Percentiles rank a stretch among this genome's conserved stretches.
Evolutionary conservation across 306 rosid species (phyloP).

Genomic region (Trifolium subterraneum): DNA sequence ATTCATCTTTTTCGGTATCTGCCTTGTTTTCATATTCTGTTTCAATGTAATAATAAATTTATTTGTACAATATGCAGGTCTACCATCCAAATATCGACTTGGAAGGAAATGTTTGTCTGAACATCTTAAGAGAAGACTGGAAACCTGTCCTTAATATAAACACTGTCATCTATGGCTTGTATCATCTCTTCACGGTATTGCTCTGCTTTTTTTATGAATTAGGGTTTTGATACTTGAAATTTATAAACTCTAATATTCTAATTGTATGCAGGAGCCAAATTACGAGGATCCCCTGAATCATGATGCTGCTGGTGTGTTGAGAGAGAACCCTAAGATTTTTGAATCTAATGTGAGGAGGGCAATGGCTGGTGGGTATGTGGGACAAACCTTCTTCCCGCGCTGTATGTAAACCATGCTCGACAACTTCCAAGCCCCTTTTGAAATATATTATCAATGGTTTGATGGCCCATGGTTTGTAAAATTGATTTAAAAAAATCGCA

Average conservation of each 20-base stretch:
- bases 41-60: constrained; percentile 13
- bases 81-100: constrained; percentile 97
- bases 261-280: constrained; percentile 76
- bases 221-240: not conserved
- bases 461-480: constrained; percentile 57
- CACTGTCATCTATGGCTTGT: constrained; percentile 83
- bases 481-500: constrained; percentile 45
- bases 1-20: not conserved
- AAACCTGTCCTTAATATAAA: constrained; percentile 93
- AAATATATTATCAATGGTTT: constrained; percentile 45
- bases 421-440: constrained; percentile 40
- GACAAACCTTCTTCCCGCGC: constrained; percentile 76
- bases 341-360: constrained; percentile 91
- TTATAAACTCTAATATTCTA: constrained; percentile 5
- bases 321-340: constrained; percentile 78
- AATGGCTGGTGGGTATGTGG: constrained; percentile 94
- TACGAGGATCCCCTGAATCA: constrained; percentile 94
- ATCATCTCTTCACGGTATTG: constrained; percentile 85
- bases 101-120: constrained; percentile 97
- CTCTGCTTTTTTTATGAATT: not conserved
- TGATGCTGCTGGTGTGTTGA: constrained; percentile 88
- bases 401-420: constrained; percentile 59
- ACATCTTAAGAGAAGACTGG: constrained; percentile 97
- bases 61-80: constrained; percentile 53
- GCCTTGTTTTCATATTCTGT: not conserved